Percentiles rank a stretch among this genome's conserved stretches.
Conservation (phyloP, 192 early-diverging fungal genomes). For the Coemansia sp. region DNA sequence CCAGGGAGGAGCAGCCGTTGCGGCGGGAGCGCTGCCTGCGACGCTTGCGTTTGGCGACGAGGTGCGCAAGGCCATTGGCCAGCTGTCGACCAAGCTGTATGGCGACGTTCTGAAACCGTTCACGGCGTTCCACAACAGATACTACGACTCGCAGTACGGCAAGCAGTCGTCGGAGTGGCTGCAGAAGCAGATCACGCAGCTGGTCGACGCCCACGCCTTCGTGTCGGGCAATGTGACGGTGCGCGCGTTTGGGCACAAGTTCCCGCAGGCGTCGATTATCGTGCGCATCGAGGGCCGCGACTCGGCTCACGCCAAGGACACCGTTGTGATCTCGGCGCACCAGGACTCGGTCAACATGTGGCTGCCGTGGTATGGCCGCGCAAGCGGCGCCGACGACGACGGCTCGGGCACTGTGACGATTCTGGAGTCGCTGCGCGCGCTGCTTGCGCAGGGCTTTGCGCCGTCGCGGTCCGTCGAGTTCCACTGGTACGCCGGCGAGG, state of each 20-base stretch:
- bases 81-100: slow-evolving; percentile 69
- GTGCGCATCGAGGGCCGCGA: slow-evolving; percentile 71
- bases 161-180: slow-evolving; percentile 72
- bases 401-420: slow-evolving; percentile 91
- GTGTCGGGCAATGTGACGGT: slow-evolving; percentile 62
- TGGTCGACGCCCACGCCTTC: slow-evolving; percentile 32
- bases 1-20: neutral
- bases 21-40: slow-evolving; percentile 49
- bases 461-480: slow-evolving; percentile 87
- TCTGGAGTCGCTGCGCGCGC: slow-evolving; percentile 78
- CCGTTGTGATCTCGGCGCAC: slow-evolving; percentile 86
- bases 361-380: slow-evolving; percentile 72
- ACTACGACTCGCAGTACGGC: slow-evolving; percentile 78
- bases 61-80: slow-evolving; percentile 60
- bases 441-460: slow-evolving; percentile 67
- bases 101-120: slow-evolving; percentile 70
- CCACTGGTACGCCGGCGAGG: slow-evolving; percentile 94
- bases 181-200: slow-evolving; percentile 55
- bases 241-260: slow-evolving; percentile 74
- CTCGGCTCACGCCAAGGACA: slow-evolving; percentile 43
- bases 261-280: slow-evolving; percentile 82
- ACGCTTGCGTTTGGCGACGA: slow-evolving; percentile 59
- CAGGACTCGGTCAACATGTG: slow-evolving; percentile 88
- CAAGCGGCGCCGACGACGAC: slow-evolving; percentile 86
- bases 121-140: slow-evolving; percentile 84